A percentile compares a stretch with the other conserved stretches of the same genome.
These are phyloP conservation scores for Sparassis latifolia DNA, from an alignment of 1,284 basidiomycete species.

Conservation along the genomic window DNA sequence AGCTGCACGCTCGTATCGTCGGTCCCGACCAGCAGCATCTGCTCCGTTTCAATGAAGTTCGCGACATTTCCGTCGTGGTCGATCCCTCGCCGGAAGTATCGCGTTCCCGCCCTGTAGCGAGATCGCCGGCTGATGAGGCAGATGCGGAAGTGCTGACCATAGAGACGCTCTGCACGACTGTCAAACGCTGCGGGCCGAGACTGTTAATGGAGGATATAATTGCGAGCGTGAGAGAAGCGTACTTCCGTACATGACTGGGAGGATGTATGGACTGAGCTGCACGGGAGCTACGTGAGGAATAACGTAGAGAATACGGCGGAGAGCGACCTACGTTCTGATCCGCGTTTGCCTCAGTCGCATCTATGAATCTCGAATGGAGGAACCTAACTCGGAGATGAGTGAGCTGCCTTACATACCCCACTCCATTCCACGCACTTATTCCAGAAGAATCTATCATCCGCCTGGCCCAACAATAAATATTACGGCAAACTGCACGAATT, in stretches of 20 bases:
- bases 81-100: constrained; percentile 95
- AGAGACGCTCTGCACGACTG: constrained; percentile 72
- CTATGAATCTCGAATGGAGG: constrained; percentile 69
- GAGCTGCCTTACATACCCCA: background rate
- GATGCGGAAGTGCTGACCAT: constrained; percentile 78
- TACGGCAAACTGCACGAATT: background rate
- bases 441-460: constrained; percentile 98
- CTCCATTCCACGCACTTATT: constrained; percentile 61
- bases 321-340: constrained; percentile 52
- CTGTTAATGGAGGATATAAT: background rate
- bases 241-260: constrained; percentile 93
- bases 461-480: constrained; percentile 33
- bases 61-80: constrained; percentile 80
- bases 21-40: constrained; percentile 69
- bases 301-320: background rate
- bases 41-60: constrained; percentile 95
- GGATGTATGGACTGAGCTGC: constrained; percentile 81
- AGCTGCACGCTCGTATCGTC: constrained; percentile 57
- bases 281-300: background rate
- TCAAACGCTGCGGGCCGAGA: constrained; percentile 66
- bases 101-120: constrained; percentile 90
- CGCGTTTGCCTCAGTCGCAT: constrained; percentile 42
- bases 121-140: constrained; percentile 91
- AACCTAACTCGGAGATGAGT: constrained; percentile 36
- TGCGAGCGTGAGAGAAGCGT: constrained; percentile 19